These are phyloP conservation scores for Pyrenochaeta sp. DNA, from an alignment of 2,329 filamentous ascomycete species.

Conservation along the genomic window DNA sequence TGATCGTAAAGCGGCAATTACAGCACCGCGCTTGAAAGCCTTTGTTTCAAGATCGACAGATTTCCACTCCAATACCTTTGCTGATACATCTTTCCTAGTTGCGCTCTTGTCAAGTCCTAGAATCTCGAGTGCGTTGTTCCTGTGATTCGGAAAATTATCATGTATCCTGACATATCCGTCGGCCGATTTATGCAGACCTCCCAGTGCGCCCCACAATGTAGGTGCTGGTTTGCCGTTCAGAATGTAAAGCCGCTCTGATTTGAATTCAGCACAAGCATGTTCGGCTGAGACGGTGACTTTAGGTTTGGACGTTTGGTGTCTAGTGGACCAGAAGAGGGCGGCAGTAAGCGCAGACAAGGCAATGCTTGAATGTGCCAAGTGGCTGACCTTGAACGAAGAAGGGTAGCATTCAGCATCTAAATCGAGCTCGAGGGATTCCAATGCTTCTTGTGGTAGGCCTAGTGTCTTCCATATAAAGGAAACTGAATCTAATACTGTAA, in stretches of 20 bases:
- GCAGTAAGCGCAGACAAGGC: constrained; percentile 60
- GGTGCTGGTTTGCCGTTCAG: constrained; percentile 49
- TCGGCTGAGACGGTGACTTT: constrained; percentile 53
- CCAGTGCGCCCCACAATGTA: constrained; percentile 54
- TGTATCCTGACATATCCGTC: constrained; percentile 65
- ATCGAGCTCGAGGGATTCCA: constrained; percentile 29
- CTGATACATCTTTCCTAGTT: constrained; percentile 50
- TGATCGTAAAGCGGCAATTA: constrained; percentile 60
- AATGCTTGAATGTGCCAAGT: constrained; percentile 62
- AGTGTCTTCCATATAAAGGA: constrained; percentile 37
- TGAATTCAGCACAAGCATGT: constrained; percentile 62
- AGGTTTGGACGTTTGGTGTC: constrained; percentile 40
- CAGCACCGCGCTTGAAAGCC: constrained; percentile 51
- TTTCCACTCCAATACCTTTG: constrained; percentile 51
- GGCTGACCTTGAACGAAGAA: constrained; percentile 63
- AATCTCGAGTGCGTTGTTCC: constrained; percentile 52
- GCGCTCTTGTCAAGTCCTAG: constrained; percentile 49
- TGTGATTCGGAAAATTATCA: constrained; percentile 62
- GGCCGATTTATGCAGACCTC: constrained; percentile 59
- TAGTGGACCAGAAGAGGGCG: constrained; percentile 53
- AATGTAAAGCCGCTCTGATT: constrained; percentile 59
- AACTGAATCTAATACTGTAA: constrained; percentile 34
- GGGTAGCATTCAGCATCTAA: constrained; percentile 43
- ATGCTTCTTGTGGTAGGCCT: constrained; percentile 28
- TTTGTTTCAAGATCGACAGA: constrained; percentile 58